Base-by-base conservation (phyloP, 371 early-diverging fungal genomes). In the Actinomortierella ambigua region DNA sequence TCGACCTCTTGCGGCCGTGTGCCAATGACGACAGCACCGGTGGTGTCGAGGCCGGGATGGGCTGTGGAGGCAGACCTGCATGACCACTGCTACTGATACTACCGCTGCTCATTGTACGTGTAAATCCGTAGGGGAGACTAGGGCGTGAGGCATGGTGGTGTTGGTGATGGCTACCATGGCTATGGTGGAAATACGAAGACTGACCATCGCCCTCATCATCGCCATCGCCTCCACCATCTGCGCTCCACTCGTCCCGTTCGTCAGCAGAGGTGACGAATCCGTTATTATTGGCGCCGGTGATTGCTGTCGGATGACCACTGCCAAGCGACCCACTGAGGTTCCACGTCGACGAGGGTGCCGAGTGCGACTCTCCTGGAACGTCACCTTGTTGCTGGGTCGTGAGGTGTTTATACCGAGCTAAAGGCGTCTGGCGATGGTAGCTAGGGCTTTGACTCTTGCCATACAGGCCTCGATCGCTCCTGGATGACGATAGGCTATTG, bases 211-310 rank as follows among this genome's bases (percentile, higher is more conserved):
- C 65, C 48, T 70, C 71, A 42, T 70, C 71, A 50, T 69, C 70
- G 0, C 71, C 65, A 52, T 70, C 71, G 13, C 59, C 65, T 48
- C 60, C 60, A 48, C 60, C 60, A 39, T 70, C 71, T 1, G 61
- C 55, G 28, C 65, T 70, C 71, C 71, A 70, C 18, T 70, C 71
- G 6, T 70, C 65, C 1, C 71, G 61, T 39, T 70, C 71, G 26
- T 70, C 71, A 5, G 71, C 65, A 47, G 65, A 70, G 18, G 61
- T 61, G 2, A 40, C 61, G 28, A 61, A 61, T 11, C 61, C 61
- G 13, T 34, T 34, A 34, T 34, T 34, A 34, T 4, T 34, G 34
- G 34, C 34, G 34, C 34, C 34, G n/a, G n/a, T n/a, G n/a, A n/a
- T n/a, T n/a, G n/a, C n/a, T n/a, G n/a, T n/a, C n/a, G n/a, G n/a